Conservation (phyloP, 768 basidiomycete genomes). For the Boletus rubescentipes region DNA sequence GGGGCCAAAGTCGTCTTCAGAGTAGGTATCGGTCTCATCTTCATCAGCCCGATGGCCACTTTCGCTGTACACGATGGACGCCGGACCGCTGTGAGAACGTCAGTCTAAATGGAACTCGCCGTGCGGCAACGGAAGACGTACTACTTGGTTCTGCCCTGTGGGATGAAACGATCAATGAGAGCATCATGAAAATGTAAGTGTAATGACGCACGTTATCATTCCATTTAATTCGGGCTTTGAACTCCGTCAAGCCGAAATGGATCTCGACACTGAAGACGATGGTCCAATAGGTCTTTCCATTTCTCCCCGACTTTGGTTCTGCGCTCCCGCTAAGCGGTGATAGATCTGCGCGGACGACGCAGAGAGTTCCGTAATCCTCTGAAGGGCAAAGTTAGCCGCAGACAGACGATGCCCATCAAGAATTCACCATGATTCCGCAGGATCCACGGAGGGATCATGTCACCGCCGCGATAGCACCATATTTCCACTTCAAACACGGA, state of each 20-base stretch:
- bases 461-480: constrained; percentile 82
- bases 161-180: constrained; percentile 2
- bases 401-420: background rate
- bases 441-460: constrained; percentile 72
- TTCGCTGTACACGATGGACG: constrained; percentile 80
- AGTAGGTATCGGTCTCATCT: constrained; percentile 63
- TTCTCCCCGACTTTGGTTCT: constrained; percentile 59
- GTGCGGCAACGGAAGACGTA: constrained; percentile 35
- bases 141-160: constrained; percentile 70
- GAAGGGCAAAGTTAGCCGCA: constrained; percentile 3
- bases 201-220: constrained; percentile 60
- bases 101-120: background rate
- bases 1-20: constrained; percentile 58
- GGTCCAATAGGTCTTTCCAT: constrained; percentile 76
- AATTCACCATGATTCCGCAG: constrained; percentile 46
- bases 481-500: constrained; percentile 83
- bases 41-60: constrained; percentile 72
- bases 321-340: constrained; percentile 73
- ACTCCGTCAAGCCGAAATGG: constrained; percentile 80
- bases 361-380: constrained; percentile 76
- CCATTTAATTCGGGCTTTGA: constrained; percentile 82
- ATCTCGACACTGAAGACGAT: constrained; percentile 85
- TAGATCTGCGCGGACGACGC: constrained; percentile 74
- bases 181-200: background rate
- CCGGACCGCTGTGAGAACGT: constrained; percentile 60